Conservation (phyloP, 495 filamentous ascomycete species). For the Penicillium egyptiacum region DNA sequence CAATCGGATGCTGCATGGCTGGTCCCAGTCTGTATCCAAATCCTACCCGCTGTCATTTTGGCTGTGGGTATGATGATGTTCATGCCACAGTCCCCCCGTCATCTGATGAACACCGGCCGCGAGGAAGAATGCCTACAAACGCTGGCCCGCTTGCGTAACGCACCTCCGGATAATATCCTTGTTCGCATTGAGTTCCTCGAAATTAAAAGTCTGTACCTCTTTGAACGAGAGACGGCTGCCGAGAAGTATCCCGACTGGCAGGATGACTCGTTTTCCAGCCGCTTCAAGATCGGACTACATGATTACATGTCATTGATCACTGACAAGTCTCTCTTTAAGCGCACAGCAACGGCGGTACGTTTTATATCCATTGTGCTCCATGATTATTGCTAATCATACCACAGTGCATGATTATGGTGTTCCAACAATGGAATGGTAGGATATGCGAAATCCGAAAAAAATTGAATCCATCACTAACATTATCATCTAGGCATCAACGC, state of each 20-base stretch:
- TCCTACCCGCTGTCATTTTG: constrained; percentile 44
- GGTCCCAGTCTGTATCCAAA: constrained; percentile 46
- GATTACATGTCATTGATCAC: constrained; percentile 37
- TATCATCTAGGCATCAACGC: constrained; percentile 28
- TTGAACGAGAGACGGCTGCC: constrained; percentile 70
- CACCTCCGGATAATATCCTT: constrained; percentile 58
- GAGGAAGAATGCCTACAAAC: constrained; percentile 63
- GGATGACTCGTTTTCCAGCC: constrained; percentile 32
- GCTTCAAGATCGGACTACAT: constrained; percentile 31
- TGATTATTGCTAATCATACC: constrained; percentile 9
- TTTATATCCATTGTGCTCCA: background rate
- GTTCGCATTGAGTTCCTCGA: constrained; percentile 78
- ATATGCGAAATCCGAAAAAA: constrained; percentile 34
- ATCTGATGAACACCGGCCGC: constrained; percentile 67
- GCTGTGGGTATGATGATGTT: constrained; percentile 53
- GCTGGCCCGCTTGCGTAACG: constrained; percentile 61
- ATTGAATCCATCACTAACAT: background rate
- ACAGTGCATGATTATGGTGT: constrained; percentile 42
- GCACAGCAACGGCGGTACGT: constrained; percentile 37
- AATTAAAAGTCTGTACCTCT: constrained; percentile 72
- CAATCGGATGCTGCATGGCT: constrained; percentile 49
- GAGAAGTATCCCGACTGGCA: constrained; percentile 36
- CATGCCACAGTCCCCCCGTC: constrained; percentile 80
- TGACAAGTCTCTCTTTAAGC: constrained; percentile 39
- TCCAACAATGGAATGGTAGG: constrained; percentile 66